Evolutionary conservation across 495 filamentous ascomycete genomes (phyloP).

Genomic region (Podospora australis): DNA sequence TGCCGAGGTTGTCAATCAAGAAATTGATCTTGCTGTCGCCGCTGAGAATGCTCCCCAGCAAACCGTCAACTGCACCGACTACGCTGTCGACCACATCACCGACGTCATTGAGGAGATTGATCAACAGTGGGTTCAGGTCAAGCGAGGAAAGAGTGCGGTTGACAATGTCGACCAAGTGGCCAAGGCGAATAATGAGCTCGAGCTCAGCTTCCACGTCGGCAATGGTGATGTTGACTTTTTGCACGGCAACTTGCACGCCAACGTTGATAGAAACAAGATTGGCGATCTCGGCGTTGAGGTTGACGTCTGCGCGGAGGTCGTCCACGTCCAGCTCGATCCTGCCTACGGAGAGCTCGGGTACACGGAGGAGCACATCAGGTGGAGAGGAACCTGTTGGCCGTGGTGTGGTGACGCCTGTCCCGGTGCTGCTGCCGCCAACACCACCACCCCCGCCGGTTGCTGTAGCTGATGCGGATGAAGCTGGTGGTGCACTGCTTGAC

Average conservation of each 20-base stretch:
- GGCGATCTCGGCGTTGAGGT: slow-evolving; percentile 50
- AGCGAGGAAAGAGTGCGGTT: slow-evolving; percentile 48
- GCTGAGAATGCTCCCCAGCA: slow-evolving; percentile 48
- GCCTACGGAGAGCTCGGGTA: slow-evolving; percentile 48
- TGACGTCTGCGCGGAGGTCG: slow-evolving; percentile 48
- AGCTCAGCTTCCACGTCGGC: slow-evolving; percentile 48
- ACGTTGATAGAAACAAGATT: slow-evolving; percentile 50
- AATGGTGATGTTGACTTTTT: slow-evolving; percentile 55
- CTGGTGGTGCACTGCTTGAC: slow-evolving; percentile 10
- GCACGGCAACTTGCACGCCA: slow-evolving; percentile 43
- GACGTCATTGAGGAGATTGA: slow-evolving; percentile 47
- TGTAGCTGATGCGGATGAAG: slow-evolving; percentile 5
- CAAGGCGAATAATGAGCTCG: slow-evolving; percentile 50
- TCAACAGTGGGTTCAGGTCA: slow-evolving; percentile 51
- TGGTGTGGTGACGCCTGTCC: slow-evolving; percentile 9
- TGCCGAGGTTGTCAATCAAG: slow-evolving; percentile 53
- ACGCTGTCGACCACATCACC: slow-evolving; percentile 42
- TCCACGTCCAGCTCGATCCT: slow-evolving; percentile 52
- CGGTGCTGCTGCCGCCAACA: slow-evolving; percentile 7
- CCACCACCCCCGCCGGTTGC: slow-evolving; percentile 6
- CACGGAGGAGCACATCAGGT: slow-evolving; percentile 49
- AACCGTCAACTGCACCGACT: slow-evolving; percentile 47
- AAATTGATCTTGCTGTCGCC: slow-evolving; percentile 46
- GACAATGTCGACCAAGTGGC: slow-evolving; percentile 53
- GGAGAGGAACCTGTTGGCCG: slow-evolving; percentile 18